phyloP scores from a whole-genome alignment of 2,329 filamentous ascomycete genomes.

The Plenodomus lindquistii region DNA sequence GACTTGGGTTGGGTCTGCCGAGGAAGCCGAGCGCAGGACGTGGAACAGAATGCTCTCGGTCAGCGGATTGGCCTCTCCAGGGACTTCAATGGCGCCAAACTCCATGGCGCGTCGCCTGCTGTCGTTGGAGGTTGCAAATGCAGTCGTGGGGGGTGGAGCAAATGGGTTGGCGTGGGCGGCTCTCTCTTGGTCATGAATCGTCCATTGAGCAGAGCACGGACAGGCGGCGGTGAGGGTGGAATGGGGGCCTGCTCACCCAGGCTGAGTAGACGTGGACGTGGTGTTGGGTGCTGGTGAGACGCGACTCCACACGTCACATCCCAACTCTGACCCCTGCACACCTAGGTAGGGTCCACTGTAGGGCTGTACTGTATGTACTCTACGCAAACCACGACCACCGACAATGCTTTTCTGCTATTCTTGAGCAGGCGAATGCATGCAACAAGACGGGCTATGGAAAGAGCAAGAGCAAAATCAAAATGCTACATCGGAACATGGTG shows the following conservation, averaged over 20 bases:
- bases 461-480: too few species aligned
- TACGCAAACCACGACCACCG: neutral
- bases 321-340: neutral
- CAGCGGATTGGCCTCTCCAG: constrained; percentile 72
- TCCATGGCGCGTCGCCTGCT: constrained; percentile 26
- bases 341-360: too few species aligned
- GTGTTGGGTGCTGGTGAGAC: neutral
- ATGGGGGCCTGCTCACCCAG: constrained; percentile 36
- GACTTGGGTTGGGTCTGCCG: constrained; percentile 53
- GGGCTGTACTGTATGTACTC: too few species aligned
- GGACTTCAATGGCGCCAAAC: constrained; percentile 67
- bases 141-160: constrained; percentile 15
- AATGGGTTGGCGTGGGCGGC: neutral
- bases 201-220: neutral
- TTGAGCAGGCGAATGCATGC: too few species aligned
- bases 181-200: neutral
- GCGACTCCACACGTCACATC: constrained; percentile 22
- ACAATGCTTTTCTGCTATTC: too few species aligned
- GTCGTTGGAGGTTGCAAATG: neutral
- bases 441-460: too few species aligned
- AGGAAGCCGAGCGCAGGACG: constrained; percentile 54
- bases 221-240: neutral
- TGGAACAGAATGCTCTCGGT: constrained; percentile 53
- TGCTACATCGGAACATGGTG: too few species aligned
- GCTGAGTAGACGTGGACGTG: constrained; percentile 1